A percentile compares a stretch with the other conserved stretches of the same genome.
These are phyloP conservation scores for Colletotrichum sansevieriae DNA, from an alignment of 2,329 filamentous ascomycete species.

Conservation along the genomic window DNA sequence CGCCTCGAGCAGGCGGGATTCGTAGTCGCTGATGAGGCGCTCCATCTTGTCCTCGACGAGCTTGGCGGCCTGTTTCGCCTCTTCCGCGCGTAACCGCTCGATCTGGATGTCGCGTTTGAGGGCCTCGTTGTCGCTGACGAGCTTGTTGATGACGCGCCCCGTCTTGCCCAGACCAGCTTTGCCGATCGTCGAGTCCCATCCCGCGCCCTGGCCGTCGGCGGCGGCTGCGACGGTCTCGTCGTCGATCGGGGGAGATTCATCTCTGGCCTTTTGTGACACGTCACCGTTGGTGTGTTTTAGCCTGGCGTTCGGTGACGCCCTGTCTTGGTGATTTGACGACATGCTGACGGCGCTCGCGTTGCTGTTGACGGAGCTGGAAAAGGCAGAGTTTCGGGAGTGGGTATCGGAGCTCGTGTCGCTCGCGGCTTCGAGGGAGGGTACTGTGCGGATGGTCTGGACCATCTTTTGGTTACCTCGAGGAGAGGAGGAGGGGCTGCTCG, in stretches of 20 bases:
- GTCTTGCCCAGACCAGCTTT: constrained; percentile 81
- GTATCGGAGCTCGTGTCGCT: constrained; percentile 59
- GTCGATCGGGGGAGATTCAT: constrained; percentile 33
- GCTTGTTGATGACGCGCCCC: constrained; percentile 82
- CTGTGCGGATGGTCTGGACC: constrained; percentile 67
- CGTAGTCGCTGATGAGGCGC: constrained; percentile 75
- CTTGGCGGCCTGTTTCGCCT: constrained; percentile 76
- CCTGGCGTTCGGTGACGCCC: constrained; percentile 50
- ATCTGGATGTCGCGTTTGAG: constrained; percentile 80
- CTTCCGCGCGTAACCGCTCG: constrained; percentile 74
- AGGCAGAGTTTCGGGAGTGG: constrained; percentile 60
- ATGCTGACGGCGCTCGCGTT: constrained; percentile 62
- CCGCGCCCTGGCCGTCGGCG: constrained; percentile 51
- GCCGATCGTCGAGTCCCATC: constrained; percentile 76
- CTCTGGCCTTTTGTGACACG: constrained; percentile 32
- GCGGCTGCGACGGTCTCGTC: constrained; percentile 45
- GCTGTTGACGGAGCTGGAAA: constrained; percentile 70
- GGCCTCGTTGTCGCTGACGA: constrained; percentile 84
- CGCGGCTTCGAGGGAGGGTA: constrained; percentile 66
- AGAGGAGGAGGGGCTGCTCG: constrained; percentile 43
- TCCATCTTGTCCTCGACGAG: constrained; percentile 80
- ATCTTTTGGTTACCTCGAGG: constrained; percentile 49
- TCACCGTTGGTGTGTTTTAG: constrained; percentile 49
- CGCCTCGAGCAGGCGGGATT: constrained; percentile 76
- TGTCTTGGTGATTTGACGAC: constrained; percentile 52